Evolutionary conservation across 1,284 basidiomycete species (phyloP).

Genomic region (Austropuccinia psidii): DNA sequence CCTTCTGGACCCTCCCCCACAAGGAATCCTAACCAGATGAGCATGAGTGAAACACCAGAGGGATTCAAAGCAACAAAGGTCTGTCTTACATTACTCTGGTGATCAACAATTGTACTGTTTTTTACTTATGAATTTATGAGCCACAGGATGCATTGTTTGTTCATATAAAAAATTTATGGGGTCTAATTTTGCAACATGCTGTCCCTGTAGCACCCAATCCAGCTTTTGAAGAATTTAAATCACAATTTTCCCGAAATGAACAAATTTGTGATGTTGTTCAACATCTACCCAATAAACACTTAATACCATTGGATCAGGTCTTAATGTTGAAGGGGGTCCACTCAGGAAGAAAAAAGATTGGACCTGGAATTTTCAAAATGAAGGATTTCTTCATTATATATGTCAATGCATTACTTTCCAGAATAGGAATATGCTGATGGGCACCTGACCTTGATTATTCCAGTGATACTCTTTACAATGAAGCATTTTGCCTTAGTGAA

Average conservation of each 20-base stretch:
- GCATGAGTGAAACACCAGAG: not conserved
- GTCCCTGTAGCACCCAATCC: not conserved
- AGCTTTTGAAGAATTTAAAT: not conserved
- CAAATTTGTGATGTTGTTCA: not conserved
- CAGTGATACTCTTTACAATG: not conserved
- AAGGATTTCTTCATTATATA: not conserved
- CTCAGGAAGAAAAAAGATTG: not conserved
- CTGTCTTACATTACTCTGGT: too few species aligned
- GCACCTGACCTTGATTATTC: not conserved
- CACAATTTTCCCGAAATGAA: not conserved
- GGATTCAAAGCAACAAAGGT: constrained; percentile 6
- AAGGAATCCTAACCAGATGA: constrained; percentile 1
- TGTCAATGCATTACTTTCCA: not conserved
- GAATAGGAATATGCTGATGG: not conserved
- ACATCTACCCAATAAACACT: not conserved
- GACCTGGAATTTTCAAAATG: not conserved
- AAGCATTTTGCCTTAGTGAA: not conserved
- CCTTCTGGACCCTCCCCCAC: not conserved
- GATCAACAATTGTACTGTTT: too few species aligned
- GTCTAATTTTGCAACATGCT: not conserved
- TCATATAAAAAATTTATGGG: constrained; percentile 21
- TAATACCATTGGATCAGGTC: not conserved
- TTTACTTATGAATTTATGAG: not conserved
- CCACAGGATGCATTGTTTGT: constrained; percentile 18
- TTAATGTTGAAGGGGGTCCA: not conserved